These are phyloP conservation scores for Galerina marginata DNA, from an alignment of 768 basidiomycete genomes.

Conservation along the genomic window DNA sequence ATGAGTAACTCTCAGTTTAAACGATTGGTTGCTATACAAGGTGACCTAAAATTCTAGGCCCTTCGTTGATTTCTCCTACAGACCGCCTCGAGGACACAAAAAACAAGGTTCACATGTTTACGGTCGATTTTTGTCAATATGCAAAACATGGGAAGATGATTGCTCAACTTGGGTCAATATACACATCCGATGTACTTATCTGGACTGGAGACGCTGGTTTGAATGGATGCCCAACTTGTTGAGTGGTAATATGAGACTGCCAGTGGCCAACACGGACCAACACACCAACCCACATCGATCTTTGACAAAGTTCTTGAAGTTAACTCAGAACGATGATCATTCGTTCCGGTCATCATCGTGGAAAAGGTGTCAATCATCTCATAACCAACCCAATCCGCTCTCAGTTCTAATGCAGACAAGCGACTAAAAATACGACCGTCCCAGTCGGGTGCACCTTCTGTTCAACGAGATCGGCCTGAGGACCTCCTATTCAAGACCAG, in stretches of 20 bases:
- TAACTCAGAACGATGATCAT: too few relatives aligned
- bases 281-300: too few relatives aligned
- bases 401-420: slow-evolving; percentile 26
- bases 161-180: slow-evolving; percentile 28
- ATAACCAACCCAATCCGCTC: too few relatives aligned
- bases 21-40: slow-evolving; percentile 43
- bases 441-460: too few relatives aligned
- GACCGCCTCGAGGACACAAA: slow-evolving; percentile 22
- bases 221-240: too few relatives aligned
- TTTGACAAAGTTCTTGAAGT: too few relatives aligned
- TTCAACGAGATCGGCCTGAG: too few relatives aligned
- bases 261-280: too few relatives aligned
- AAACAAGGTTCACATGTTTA: neutral
- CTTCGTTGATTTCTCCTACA: slow-evolving; percentile 41
- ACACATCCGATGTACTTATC: slow-evolving; percentile 24
- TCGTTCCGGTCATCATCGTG: too few relatives aligned
- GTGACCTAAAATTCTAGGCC: slow-evolving; percentile 42
- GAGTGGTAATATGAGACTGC: too few relatives aligned
- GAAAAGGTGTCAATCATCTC: too few relatives aligned
- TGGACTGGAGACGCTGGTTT: neutral
- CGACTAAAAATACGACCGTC: slow-evolving; percentile 46
- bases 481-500: too few relatives aligned
- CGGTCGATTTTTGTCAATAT: slow-evolving; percentile 28
- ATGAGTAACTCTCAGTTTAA: slow-evolving; percentile 43
- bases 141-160: slow-evolving; percentile 33